Percentiles rank a stretch among this genome's conserved stretches.
Conservation (phyloP, 2,329 filamentous ascomycete genomes). For the Alternaria longipes region DNA sequence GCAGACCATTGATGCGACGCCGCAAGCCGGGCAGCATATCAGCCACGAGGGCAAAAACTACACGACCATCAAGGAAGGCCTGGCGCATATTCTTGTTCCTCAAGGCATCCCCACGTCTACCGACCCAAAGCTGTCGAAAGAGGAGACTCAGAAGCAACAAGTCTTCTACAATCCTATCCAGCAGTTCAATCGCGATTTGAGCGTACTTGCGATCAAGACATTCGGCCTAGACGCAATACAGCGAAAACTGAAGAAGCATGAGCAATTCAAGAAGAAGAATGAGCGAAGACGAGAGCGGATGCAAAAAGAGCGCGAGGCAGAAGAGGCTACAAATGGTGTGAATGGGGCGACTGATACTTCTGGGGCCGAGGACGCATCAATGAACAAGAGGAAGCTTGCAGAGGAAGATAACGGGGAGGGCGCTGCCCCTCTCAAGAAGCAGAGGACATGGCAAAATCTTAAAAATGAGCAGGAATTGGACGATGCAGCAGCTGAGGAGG, state of each 20-base stretch:
- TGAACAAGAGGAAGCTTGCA: slow-evolving; percentile 40
- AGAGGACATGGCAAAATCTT: slow-evolving; percentile 31
- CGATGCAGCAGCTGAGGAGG: slow-evolving; percentile 6
- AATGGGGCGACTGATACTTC: background rate
- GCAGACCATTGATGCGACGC: slow-evolving; percentile 40
- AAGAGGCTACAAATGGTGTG: slow-evolving; percentile 4
- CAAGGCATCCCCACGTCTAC: slow-evolving; percentile 59
- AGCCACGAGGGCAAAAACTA: slow-evolving; percentile 63
- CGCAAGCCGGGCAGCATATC: slow-evolving; percentile 44
- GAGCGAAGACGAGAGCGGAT: slow-evolving; percentile 35
- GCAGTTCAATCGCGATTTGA: slow-evolving; percentile 97
- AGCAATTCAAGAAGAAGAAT: slow-evolving; percentile 52
- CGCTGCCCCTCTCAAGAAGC: slow-evolving; percentile 36
- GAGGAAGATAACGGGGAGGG: slow-evolving; percentile 23
- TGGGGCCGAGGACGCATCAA: slow-evolving; percentile 15
- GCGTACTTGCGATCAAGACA: slow-evolving; percentile 88
- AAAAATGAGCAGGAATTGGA: slow-evolving; percentile 17
- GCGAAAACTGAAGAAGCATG: slow-evolving; percentile 55
- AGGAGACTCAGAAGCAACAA: slow-evolving; percentile 68
- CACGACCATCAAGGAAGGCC: slow-evolving; percentile 71
- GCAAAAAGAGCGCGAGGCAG: slow-evolving; percentile 19
- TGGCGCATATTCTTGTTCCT: slow-evolving; percentile 73
- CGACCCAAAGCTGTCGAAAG: slow-evolving; percentile 58
- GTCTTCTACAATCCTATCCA: slow-evolving; percentile 99
- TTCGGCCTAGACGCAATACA: slow-evolving; percentile 76